phyloP scores from a whole-genome alignment of 306 rosid genomes.

The Castanea crenata region DNA sequence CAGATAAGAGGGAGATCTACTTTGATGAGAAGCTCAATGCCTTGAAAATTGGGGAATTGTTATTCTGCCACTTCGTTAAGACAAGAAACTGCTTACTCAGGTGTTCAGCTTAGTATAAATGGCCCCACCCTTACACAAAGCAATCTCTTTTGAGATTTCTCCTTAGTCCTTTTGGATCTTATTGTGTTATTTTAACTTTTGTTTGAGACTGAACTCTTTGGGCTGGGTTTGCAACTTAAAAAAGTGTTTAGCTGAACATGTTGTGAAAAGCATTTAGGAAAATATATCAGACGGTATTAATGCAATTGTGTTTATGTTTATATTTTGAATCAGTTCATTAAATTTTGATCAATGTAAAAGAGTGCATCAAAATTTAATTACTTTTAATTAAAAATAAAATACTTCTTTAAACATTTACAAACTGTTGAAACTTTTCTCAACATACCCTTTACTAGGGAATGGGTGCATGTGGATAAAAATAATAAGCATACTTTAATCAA shows the following conservation, averaged over 20 bases:
- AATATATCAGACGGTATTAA: neutral
- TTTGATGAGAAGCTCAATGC: conserved; percentile 43
- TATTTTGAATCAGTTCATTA: no score
- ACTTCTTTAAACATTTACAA: no score
- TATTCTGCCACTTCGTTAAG: conserved; percentile 37
- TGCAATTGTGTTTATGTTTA: neutral
- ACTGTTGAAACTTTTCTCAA: no score
- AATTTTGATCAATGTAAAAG: no score
- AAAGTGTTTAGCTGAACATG: neutral
- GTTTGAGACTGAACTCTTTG: neutral
- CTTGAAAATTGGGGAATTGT: conserved; percentile 38
- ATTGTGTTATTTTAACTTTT: neutral
- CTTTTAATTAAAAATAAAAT: no score
- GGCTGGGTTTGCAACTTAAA: neutral
- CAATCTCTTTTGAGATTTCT: neutral
- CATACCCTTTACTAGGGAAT: no score
- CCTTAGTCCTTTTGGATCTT: neutral
- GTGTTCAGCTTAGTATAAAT: neutral
- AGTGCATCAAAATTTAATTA: no score
- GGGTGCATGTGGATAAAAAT: no score
- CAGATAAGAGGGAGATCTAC: conserved; percentile 41
- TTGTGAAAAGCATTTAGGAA: conserved; percentile 3
- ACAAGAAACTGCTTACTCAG: conserved; percentile 5
- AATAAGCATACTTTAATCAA: no score
- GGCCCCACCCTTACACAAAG: neutral